phyloP scores from a whole-genome alignment of 306 rosid genomes.

The Cucurbita moschata region DNA sequence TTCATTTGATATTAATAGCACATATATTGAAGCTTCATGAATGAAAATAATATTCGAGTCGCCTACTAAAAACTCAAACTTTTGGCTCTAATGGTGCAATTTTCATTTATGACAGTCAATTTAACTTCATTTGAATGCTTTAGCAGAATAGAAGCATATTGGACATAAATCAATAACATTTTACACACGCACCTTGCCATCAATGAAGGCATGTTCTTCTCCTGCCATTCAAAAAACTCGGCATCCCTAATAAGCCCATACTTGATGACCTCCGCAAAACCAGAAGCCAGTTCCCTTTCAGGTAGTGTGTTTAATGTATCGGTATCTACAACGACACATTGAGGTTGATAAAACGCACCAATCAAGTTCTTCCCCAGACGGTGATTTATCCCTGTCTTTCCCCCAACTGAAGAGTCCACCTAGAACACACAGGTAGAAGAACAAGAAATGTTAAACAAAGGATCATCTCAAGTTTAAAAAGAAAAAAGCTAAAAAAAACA shows the following conservation, averaged over 20 bases:
- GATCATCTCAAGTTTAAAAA: background rate
- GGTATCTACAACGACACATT: slow-evolving; percentile 82
- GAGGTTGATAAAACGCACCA: slow-evolving; percentile 94
- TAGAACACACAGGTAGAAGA: slow-evolving; percentile 12
- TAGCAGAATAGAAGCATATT: background rate
- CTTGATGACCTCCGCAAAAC: slow-evolving; percentile 85
- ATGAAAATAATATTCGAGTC: background rate
- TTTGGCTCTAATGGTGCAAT: background rate
- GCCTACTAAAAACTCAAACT: background rate
- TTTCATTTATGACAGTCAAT: too few relatives aligned
- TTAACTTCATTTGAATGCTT: background rate
- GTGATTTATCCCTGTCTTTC: slow-evolving; percentile 93
- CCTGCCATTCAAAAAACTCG: slow-evolving; percentile 89
- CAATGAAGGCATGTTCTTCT: slow-evolving; percentile 62
- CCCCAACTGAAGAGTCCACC: slow-evolving; percentile 99
- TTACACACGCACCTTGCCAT: slow-evolving; percentile 46
- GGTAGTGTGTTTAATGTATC: slow-evolving; percentile 69
- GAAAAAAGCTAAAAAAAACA: background rate
- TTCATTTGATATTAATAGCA: background rate
- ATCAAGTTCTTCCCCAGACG: slow-evolving; percentile 86
- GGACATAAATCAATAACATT: background rate
- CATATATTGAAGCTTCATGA: background rate
- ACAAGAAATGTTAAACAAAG: slow-evolving; percentile 1
- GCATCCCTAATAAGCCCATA: slow-evolving; percentile 90
- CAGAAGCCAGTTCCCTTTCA: slow-evolving; percentile 81